phyloP scores from a whole-genome alignment of 2,329 filamentous ascomycete genomes.

The Lachnellula cervina region DNA sequence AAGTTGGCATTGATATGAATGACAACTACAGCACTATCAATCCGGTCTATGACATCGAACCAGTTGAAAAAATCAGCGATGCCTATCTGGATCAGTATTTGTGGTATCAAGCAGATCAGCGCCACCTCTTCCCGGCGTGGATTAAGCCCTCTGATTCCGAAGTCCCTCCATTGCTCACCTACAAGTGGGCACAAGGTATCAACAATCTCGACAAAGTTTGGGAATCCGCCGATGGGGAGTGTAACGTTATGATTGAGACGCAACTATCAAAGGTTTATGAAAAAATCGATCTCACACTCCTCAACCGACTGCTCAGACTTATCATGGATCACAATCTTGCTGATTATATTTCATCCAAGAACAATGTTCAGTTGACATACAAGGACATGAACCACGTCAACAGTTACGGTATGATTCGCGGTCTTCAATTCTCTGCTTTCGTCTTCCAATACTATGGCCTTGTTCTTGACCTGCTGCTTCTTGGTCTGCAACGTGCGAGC shows the following conservation, averaged over 20 bases:
- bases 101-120: slow-evolving; percentile 98
- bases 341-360: slow-evolving; percentile 98
- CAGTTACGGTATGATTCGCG: slow-evolving; percentile 96
- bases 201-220: slow-evolving; percentile 96
- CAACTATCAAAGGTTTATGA: slow-evolving; percentile 99
- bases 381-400: slow-evolving; percentile 99
- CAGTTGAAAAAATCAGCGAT: slow-evolving; percentile 98
- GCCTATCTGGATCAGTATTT: slow-evolving; percentile 97
- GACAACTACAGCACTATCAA: slow-evolving; percentile 99
- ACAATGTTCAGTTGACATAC: slow-evolving; percentile 98
- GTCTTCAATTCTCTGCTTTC: slow-evolving; percentile 95
- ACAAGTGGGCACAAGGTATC: slow-evolving; percentile 99
- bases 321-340: slow-evolving; percentile 99
- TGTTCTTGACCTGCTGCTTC: slow-evolving; percentile 85
- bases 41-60: slow-evolving; percentile 97
- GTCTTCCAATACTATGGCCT: slow-evolving; percentile 99
- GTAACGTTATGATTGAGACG: slow-evolving; percentile 98
- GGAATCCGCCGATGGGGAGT: slow-evolving; percentile 90
- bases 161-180: slow-evolving; percentile 86
- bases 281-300: slow-evolving; percentile 93
- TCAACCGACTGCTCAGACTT: slow-evolving; percentile 85
- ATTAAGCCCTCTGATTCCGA: slow-evolving; percentile 99
- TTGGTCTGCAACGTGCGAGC: slow-evolving; percentile 92
- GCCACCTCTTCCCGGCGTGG: slow-evolving; percentile 95
- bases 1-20: slow-evolving; percentile 99